These are phyloP conservation scores for Pseudonitzschia multiseries DNA, from an alignment of 108 stramenopile genomes.

Conservation along the genomic window DNA sequence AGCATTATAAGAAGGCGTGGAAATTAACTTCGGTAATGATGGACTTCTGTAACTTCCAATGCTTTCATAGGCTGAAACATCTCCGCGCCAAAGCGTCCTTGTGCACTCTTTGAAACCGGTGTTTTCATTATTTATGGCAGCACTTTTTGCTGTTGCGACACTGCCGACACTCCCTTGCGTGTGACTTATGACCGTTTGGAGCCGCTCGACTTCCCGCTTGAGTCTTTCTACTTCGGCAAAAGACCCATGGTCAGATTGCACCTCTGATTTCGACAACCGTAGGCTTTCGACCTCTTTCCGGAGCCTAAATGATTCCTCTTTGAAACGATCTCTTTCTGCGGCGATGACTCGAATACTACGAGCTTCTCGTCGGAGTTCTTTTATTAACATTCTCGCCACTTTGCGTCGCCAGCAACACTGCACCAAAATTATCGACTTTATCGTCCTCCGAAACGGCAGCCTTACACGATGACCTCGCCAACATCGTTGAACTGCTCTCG, in stretches of 20 bases:
- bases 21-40: not conserved
- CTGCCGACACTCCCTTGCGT: not conserved
- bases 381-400: constrained; percentile 29
- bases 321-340: constrained; percentile 56
- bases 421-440: constrained; percentile 31
- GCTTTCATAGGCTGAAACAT: not conserved
- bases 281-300: constrained; percentile 45
- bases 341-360: constrained; percentile 47
- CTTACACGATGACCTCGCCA: constrained; percentile 29
- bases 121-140: not conserved
- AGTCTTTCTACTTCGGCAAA: constrained; percentile 40
- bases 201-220: constrained; percentile 32
- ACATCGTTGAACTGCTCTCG: constrained; percentile 37
- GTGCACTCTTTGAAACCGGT: not conserved
- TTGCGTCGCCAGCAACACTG: constrained; percentile 51
- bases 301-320: constrained; percentile 52
- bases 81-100: not conserved
- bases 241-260: not conserved
- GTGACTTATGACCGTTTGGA: constrained; percentile 21
- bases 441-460: constrained; percentile 12
- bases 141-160: not conserved
- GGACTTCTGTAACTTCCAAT: not conserved
- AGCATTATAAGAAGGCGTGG: not conserved
- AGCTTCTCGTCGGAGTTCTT: constrained; percentile 50
- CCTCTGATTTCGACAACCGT: constrained; percentile 3